phyloP scores from a whole-genome alignment of 2,329 filamentous ascomycete genomes.

The Beauveria bassiana region DNA sequence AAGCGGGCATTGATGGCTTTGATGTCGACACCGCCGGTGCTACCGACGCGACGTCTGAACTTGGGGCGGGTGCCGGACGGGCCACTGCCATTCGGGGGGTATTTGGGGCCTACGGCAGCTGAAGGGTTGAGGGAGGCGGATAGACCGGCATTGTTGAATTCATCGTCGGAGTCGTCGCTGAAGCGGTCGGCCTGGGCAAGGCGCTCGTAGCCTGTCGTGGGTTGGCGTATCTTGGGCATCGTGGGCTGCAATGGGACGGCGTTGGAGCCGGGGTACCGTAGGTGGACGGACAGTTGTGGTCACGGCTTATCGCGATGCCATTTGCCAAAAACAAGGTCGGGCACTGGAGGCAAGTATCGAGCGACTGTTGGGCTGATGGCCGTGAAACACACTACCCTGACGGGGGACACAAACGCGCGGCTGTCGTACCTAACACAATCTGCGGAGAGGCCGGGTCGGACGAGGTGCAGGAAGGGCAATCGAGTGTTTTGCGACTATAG shows the following conservation, averaged over 20 bases:
- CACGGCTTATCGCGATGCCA: conserved; percentile 7
- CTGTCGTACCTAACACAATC: neutral
- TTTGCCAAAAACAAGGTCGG: neutral
- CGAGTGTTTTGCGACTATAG: neutral
- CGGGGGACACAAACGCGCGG: neutral
- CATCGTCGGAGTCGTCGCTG: conserved; percentile 63
- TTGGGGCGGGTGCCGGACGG: conserved; percentile 40
- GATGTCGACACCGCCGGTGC: conserved; percentile 89
- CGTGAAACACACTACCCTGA: neutral
- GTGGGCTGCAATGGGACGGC: conserved; percentile 17
- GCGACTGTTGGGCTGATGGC: neutral
- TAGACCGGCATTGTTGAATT: conserved; percentile 45
- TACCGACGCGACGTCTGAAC: conserved; percentile 42
- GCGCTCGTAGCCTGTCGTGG: conserved; percentile 77
- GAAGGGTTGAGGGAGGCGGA: conserved; percentile 49
- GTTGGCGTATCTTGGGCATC: conserved; percentile 62
- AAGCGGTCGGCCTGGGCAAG: conserved; percentile 74
- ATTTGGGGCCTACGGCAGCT: conserved; percentile 45
- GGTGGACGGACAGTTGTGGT: neutral
- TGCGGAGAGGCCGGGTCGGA: neutral
- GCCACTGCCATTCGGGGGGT: conserved; percentile 53
- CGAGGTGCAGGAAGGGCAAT: neutral
- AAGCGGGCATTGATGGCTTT: conserved; percentile 96
- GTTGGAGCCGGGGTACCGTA: neutral
- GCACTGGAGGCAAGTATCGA: too few species aligned